phyloP scores from a whole-genome alignment of 2,329 filamentous ascomycete genomes.

The Verticillium tricorpus region DNA sequence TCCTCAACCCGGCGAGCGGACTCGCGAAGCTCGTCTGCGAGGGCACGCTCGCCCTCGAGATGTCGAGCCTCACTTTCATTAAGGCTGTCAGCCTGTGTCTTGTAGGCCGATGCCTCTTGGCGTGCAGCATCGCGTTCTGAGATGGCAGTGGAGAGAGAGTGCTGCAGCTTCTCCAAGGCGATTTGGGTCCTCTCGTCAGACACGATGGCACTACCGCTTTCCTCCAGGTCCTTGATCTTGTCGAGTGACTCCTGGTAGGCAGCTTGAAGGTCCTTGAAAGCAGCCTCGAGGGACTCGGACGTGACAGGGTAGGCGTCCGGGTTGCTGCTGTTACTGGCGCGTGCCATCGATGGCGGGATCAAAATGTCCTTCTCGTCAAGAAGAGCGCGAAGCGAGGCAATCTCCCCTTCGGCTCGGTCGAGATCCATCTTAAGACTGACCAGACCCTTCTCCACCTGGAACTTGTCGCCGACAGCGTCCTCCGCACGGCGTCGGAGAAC shows the following conservation, averaged over 20 bases:
- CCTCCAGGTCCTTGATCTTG: conserved; percentile 61
- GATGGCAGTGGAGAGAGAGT: conserved; percentile 63
- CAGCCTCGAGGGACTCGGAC: conserved; percentile 67
- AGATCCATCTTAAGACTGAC: conserved; percentile 92
- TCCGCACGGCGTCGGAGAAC: conserved; percentile 81
- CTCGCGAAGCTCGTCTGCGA: conserved; percentile 66
- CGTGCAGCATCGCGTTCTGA: conserved; percentile 69
- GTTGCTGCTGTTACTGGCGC: conserved; percentile 13
- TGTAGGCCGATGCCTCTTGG: conserved; percentile 58
- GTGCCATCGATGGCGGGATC: conserved; percentile 50
- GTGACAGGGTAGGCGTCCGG: conserved; percentile 31
- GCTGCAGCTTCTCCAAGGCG: conserved; percentile 62
- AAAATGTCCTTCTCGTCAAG: conserved; percentile 80
- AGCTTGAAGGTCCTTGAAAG: conserved; percentile 72
- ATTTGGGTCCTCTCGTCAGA: conserved; percentile 55
- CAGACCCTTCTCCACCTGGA: conserved; percentile 89
- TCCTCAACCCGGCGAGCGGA: conserved; percentile 76
- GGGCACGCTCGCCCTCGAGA: conserved; percentile 55
- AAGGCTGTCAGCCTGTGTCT: conserved; percentile 55
- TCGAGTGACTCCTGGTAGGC: conserved; percentile 63
- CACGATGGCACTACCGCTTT: conserved; percentile 28
- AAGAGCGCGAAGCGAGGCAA: conserved; percentile 71
- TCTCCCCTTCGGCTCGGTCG: conserved; percentile 91
- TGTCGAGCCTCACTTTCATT: conserved; percentile 51
- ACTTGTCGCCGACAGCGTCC: conserved; percentile 92